Evolutionary conservation across 768 basidiomycete genomes (phyloP), one percentile per base, ranked within the genome.

Genomic region (Hypsizygus marmoreus): DNA sequence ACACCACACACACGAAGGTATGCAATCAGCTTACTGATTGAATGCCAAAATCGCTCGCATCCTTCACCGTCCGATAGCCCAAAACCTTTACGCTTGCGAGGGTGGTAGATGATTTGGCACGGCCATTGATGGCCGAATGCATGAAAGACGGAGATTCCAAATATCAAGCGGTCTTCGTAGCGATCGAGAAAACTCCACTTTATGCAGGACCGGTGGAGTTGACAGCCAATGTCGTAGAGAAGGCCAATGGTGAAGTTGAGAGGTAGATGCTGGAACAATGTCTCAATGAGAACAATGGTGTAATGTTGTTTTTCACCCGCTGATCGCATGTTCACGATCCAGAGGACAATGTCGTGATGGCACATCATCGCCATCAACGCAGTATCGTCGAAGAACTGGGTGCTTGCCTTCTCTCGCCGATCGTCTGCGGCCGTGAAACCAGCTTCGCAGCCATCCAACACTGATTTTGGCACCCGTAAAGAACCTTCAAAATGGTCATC

Each of bases 71-170:
- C n/a, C n/a, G 57, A 43, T 2, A 61, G 43, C 2, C 65, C 65
- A 50, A 59, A 60, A 3, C 62, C 60, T 3, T 22, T 4, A 20
- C 60, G 44, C 32, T 61, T 58, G 3, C 59, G 41, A 4, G 67
- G 69, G 40, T 69, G 61, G 51, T 57, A 68, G 3, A 61, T 43
- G 3, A 67, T 10, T 33, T 67, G 63, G 46, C 65, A 69, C 2
- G 58, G 53, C 70, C 68, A 70, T 19, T 65, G 54, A 36, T 70
- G 70, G 1, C 67, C 61, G 30, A 62, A 70, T 4, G 66, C 64
- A 53, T 71, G 69, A 51, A 71, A 64, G 3, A 66, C 62, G 0
- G 65, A 62, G 1, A 64, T 58, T 4, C 49, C 60, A 40, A 63
- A 70, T 0, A 31, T 13, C 4, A 72, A 38, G 4, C 58, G 56